Evolutionary conservation across 257 asterid genomes (phyloP).

Genomic region (Solanum pinnatisectum): DNA sequence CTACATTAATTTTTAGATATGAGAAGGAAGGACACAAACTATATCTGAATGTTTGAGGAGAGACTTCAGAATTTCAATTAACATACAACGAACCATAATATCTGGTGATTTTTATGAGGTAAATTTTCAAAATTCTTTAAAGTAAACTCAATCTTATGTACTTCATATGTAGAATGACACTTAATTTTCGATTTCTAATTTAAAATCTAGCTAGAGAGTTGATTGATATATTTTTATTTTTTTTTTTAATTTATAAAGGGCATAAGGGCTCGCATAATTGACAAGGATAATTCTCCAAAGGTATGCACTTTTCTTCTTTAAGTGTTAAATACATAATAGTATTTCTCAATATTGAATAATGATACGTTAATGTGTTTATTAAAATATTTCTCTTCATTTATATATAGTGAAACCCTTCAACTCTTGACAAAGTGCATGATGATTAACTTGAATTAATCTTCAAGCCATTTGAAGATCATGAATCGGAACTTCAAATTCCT

Average conservation of each 20-base stretch:
- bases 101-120: constrained; percentile 90
- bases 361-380: background rate
- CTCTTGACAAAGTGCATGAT: constrained; percentile 32
- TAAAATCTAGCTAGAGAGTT: too few species aligned
- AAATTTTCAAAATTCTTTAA: background rate
- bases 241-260: background rate
- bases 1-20: too few species aligned
- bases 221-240: background rate
- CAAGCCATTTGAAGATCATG: background rate
- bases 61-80: constrained; percentile 31
- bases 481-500: background rate
- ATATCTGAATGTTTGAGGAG: background rate
- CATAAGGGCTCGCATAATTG: background rate
- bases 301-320: background rate
- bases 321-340: background rate
- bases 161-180: background rate
- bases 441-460: background rate
- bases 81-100: constrained; percentile 44
- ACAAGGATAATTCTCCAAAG: background rate
- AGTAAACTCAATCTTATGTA: background rate
- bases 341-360: background rate
- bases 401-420: background rate
- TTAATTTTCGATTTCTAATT: background rate
- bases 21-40: background rate
- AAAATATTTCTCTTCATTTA: background rate